Evolutionary conservation across 2,329 filamentous ascomycete species (phyloP), one percentile per base, ranked within the genome.

Genomic region (Lachnellula hyalina): DNA sequence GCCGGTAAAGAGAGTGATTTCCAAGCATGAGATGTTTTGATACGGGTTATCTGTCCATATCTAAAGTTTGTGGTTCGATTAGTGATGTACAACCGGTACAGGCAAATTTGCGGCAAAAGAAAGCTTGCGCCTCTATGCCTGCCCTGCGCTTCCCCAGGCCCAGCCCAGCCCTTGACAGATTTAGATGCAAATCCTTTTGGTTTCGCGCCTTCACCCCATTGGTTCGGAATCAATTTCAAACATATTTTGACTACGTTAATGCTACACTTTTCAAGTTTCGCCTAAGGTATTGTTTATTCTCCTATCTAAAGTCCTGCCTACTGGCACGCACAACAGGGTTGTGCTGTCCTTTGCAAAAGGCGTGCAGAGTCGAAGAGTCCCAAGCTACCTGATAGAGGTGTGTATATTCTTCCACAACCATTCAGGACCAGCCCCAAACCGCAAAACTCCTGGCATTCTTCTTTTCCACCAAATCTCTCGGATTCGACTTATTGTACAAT

Each of bases 21-120:
- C 49, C 57, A 64, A 64, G 53, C 63, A 61, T 48, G 25, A 38
- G 11, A 46, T 40, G 59, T 62, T 64, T 61, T 53, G 54, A 47
- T 35, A 52, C 45, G 51, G 32, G 34, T 50, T 48, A 56, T 56
- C 54, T 56, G 54, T 50, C 53, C 48, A 50, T 38, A 51, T 23
- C 46, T 36, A 40, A 34, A 14, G 34, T 19, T 54, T 45, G 40
- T 51, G 34, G 40, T 38, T 38, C 38, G 50, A 52, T 51, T 6
- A 40, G 28, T 12, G 28, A 32, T 32, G 28, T 12, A 32, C 28
- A 12, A 11, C 28, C 8, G 28, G 28, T 32, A 32, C 28, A 32
- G 12, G 28, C 4, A 4, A 32, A 40, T 35, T 38, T 49, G 17
- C 25, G 36, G 17, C 41, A n/a, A 23, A 17, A 21, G 35, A 47